Evolutionary conservation across 2,329 filamentous ascomycete species (phyloP), one percentile per base, ranked within the genome.

Genomic region (Anthostomella pinea): DNA sequence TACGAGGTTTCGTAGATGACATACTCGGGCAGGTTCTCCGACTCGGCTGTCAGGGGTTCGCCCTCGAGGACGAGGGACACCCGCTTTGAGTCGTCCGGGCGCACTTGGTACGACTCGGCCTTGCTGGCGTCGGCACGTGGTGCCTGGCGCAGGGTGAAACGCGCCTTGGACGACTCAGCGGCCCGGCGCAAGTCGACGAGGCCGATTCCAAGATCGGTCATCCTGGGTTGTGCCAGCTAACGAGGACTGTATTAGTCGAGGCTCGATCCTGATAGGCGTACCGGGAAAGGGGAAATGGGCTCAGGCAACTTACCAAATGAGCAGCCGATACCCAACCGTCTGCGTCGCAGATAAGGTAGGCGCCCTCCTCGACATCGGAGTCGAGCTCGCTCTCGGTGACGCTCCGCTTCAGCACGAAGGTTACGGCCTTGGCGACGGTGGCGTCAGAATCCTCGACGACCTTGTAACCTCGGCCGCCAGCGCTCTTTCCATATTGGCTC

Each of bases 1-100:
- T 69, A 69, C 3, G 66, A 65, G 6, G 66, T 69, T 51, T 68
- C 65, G 50, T 68, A 68, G 36, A 69, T 58, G 41, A 68, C 54
- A 26, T 67, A 60, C 27, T 66, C 63, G 8, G 67, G 66, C 5
- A 69, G 55, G 33, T 66, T 52, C 18, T 45, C 44, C 11, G 52
- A 55, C 28, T 59, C 56, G 25, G 56, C 47, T 5, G 52, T 60
- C 24, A 61, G 43, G 29, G 55, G 52, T 34, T 54, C 58, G 22
- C 58, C 53, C 30, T 63, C 52, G 11, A 53, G 50, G 13, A 58
- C 56, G 21, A 58, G 46, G 24, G 43, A 43, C 18, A 42, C 41
- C 8, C 53, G 38, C 35, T 60, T 59, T 15, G 55, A 48, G 30
- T 50, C n/a, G n/a, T n/a, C 56, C 37, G 58, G 56, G 37, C 60